phyloP scores from a whole-genome alignment of 2,329 filamentous ascomycete species.

The Chaetomiaceae sp. region DNA sequence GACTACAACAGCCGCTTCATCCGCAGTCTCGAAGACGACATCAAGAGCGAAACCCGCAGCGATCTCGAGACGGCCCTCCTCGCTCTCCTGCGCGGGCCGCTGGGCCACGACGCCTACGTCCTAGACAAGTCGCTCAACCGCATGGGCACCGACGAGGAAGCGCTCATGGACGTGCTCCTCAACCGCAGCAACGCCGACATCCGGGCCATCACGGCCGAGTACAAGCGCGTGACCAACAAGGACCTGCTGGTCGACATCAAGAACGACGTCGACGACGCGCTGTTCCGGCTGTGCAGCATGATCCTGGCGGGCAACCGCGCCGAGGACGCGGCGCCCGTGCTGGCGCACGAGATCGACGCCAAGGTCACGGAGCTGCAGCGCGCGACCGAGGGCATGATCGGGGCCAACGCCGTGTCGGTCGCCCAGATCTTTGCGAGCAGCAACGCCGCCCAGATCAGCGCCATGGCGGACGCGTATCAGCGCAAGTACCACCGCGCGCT shows the following conservation, averaged over 20 bases:
- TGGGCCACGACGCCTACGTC: conserved; percentile 68
- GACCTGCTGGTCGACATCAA: conserved; percentile 69
- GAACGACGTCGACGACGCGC: conserved; percentile 77
- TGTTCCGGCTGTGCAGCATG: conserved; percentile 76
- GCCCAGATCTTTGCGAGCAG: conserved; percentile 70
- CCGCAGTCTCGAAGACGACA: conserved; percentile 68
- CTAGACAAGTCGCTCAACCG: conserved; percentile 70
- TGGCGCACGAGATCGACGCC: conserved; percentile 65
- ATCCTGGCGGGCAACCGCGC: conserved; percentile 68
- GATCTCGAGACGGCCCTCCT: conserved; percentile 70
- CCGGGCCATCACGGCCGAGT: conserved; percentile 73
- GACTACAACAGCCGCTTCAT: conserved; percentile 57
- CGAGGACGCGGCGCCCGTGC: conserved; percentile 71
- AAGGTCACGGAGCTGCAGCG: conserved; percentile 73
- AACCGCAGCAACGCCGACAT: conserved; percentile 81
- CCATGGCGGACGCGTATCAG: conserved; percentile 70
- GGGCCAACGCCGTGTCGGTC: conserved; percentile 69
- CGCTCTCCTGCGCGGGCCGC: conserved; percentile 72
- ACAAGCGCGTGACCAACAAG: conserved; percentile 61
- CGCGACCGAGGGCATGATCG: conserved; percentile 66
- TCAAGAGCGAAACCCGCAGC: conserved; percentile 70
- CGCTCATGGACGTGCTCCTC: conserved; percentile 81
- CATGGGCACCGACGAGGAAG: conserved; percentile 75
- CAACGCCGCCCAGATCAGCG: conserved; percentile 76
- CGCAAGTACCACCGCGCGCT: conserved; percentile 66